phyloP scores from a whole-genome alignment of 2,329 filamentous ascomycete species.

The Ustulina deusta region DNA sequence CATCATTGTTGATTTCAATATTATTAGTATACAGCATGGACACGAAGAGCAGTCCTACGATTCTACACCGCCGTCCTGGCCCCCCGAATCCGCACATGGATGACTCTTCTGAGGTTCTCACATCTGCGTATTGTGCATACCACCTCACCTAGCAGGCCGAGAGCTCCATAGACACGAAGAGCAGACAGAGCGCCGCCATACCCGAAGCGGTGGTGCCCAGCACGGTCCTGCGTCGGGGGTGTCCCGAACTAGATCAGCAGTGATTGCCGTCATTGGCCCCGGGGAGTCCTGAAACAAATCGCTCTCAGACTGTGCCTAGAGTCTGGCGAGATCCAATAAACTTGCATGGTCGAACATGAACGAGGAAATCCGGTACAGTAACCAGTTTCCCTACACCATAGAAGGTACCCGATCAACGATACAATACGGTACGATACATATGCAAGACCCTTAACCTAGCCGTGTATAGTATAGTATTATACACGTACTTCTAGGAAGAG shows the following conservation, averaged over 20 bases:
- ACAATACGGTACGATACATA: not conserved
- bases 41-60: conserved; percentile 8
- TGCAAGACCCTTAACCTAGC: not conserved
- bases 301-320: conserved; percentile 26
- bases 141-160: conserved; percentile 7
- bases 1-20: conserved; percentile 11
- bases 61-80: conserved; percentile 38
- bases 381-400: not conserved
- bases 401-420: not conserved
- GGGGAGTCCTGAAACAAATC: conserved; percentile 35
- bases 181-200: conserved; percentile 20
- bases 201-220: conserved; percentile 35
- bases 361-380: conserved; percentile 4
- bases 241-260: conserved; percentile 27
- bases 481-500: conserved; percentile 4
- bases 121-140: conserved; percentile 25
- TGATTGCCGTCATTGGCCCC: conserved; percentile 36
- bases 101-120: conserved; percentile 28
- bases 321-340: conserved; percentile 34
- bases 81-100: conserved; percentile 27
- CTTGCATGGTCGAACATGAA: conserved; percentile 24
- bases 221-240: conserved; percentile 33
- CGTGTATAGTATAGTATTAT: not conserved
- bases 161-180: conserved; percentile 13
- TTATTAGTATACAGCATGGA: not conserved